Evolutionary conservation across 176 grass and related monocot genomes (phyloP).

Genomic region (Guadua angustifolia): DNA sequence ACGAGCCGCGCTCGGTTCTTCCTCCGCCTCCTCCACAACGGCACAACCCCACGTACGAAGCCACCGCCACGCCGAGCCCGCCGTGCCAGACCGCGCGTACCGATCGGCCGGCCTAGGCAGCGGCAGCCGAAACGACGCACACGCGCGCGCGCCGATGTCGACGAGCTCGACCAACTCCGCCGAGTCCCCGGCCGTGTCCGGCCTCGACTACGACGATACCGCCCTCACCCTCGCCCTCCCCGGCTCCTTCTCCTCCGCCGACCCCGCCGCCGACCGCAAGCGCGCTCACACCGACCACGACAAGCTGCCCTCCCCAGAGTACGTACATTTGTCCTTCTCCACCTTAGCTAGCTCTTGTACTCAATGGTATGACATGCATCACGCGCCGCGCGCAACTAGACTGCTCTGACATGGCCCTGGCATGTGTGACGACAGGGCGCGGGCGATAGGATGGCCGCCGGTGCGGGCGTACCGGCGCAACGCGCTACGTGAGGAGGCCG

Average conservation of each 20-base stretch:
- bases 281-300: slow-evolving; percentile 41
- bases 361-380: too few relatives aligned
- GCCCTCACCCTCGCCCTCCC: slow-evolving; percentile 68
- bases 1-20: background rate
- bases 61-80: background rate
- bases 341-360: background rate
- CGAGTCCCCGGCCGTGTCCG: slow-evolving; percentile 53
- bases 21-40: background rate
- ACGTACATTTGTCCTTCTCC: background rate
- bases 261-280: slow-evolving; percentile 44
- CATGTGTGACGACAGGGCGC: slow-evolving; percentile 41
- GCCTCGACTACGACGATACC: slow-evolving; percentile 77
- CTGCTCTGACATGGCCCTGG: background rate
- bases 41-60: background rate
- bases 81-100: background rate
- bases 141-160: background rate
- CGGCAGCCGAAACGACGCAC: background rate
- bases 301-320: slow-evolving; percentile 56
- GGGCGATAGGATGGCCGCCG: slow-evolving; percentile 94
- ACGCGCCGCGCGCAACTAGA: background rate
- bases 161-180: slow-evolving; percentile 56
- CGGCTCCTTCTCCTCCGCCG: slow-evolving; percentile 30
- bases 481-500: slow-evolving; percentile 55
- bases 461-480: slow-evolving; percentile 83
- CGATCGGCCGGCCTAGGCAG: background rate